Conservation (phyloP, 2,329 filamentous ascomycete species). For the Aureobasidium melanogenum region DNA sequence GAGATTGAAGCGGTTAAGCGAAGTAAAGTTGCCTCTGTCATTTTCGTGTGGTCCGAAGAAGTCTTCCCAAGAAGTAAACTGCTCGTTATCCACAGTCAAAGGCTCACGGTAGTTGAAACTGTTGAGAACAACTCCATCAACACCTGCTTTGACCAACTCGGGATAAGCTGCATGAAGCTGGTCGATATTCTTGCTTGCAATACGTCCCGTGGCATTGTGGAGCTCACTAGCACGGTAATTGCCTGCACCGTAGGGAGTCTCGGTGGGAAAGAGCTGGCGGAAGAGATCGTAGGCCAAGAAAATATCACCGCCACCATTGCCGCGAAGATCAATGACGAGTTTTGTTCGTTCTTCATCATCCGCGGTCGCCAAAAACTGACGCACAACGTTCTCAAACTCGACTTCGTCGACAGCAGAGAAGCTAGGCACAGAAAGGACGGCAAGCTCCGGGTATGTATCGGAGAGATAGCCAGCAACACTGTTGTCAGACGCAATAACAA, state of each 20-base stretch:
- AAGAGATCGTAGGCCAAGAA: slow-evolving; percentile 39
- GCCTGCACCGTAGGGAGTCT: slow-evolving; percentile 35
- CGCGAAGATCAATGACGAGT: slow-evolving; percentile 55
- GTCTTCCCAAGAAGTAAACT: slow-evolving; percentile 26
- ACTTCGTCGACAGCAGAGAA: slow-evolving; percentile 25
- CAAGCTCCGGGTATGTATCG: slow-evolving; percentile 34
- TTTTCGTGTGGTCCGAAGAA: slow-evolving; percentile 26
- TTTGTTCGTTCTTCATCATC: slow-evolving; percentile 45
- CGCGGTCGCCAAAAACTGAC: slow-evolving; percentile 39
- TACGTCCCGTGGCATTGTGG: slow-evolving; percentile 27
- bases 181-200: slow-evolving; percentile 14
- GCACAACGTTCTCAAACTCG: slow-evolving; percentile 31
- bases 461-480: neutral
- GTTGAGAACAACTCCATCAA: neutral
- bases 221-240: slow-evolving; percentile 39
- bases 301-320: slow-evolving; percentile 49
- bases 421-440: slow-evolving; percentile 36
- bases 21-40: slow-evolving; percentile 26
- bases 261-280: slow-evolving; percentile 44
- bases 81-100: slow-evolving; percentile 20
- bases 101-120: slow-evolving; percentile 28
- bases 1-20: slow-evolving; percentile 28
- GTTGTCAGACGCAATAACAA: neutral
- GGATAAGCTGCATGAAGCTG: neutral
- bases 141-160: neutral